Base-by-base conservation (phyloP, 495 filamentous ascomycete genomes). In the Lasiosphaeria miniovina region DNA sequence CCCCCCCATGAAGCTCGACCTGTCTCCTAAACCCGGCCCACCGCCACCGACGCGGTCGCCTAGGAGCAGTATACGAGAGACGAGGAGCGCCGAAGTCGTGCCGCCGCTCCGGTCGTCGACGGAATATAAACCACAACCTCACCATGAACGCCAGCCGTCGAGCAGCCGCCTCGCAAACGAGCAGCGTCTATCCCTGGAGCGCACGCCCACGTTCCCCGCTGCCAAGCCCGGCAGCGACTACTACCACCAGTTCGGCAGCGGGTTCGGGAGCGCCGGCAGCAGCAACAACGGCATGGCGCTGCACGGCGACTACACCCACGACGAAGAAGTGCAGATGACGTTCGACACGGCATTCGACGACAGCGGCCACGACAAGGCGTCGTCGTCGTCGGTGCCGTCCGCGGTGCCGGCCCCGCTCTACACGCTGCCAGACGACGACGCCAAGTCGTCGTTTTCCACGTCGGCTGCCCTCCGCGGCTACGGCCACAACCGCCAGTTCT, bases 1-100 rank as follows among this genome's bases (percentile, higher is more conserved):
- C 15, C 92, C 93, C 52, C 89, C 92, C 1, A 93, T 96, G 79
- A 93, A 92, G 65, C 78, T 96, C 49, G 83, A 92, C 54, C 62
- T 86, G 52, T 24, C 24, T 24, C 24, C 24, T 2, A 79, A 79
- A 48, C 65, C 74, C 35, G 59, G 65, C 31, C 63, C 63, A n/a
- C 59, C 71, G 10, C 49, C 61, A 15, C 54, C 63, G n/a, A 56
- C 65, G 65, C 53, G 61, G 57, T 60, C 68, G 7, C 65, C 75
- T 17, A 67, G 77, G 9, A 67, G 76, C 7, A 70, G 66, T 9
- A 67, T 82, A 14, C 76, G 81, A 38, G 76, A 80, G 61, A 74
- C 80, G 0, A 85, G 81, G 67, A 83, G 77, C 52, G 76, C 76
- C 54, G 65, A 57, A 41, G 34, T 61, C 59, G 52, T 64, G 55